phyloP scores from a whole-genome alignment of 129 eudicot genomes.

The Saposhnikovia divaricata region DNA sequence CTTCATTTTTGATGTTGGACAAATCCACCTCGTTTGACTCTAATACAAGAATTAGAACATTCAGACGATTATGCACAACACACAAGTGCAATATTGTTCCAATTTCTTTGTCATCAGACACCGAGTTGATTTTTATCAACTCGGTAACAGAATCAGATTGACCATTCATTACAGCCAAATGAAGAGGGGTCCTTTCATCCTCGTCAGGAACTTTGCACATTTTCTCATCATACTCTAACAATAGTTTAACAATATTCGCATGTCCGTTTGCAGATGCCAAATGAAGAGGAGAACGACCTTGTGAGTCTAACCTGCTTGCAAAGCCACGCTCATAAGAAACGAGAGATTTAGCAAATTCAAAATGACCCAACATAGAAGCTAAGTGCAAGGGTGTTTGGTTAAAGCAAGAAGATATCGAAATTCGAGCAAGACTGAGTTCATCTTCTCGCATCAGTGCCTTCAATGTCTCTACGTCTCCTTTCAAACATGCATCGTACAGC shows the following conservation, averaged over 20 bases:
- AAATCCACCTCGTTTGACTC: neutral
- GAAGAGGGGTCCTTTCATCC: neutral
- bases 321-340: slow-evolving; percentile 27
- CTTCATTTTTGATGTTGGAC: too few species aligned
- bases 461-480: too few species aligned
- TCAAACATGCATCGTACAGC: too few species aligned
- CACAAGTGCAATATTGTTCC: neutral
- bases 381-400: slow-evolving; percentile 39
- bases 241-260: neutral
- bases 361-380: slow-evolving; percentile 34
- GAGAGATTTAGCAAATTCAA: slow-evolving; percentile 26
- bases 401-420: slow-evolving; percentile 1
- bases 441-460: neutral
- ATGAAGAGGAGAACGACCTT: slow-evolving; percentile 36
- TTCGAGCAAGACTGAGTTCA: slow-evolving; percentile 35
- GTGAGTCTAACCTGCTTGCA: slow-evolving; percentile 31
- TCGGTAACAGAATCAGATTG: neutral
- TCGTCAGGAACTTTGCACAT: neutral
- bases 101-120: neutral
- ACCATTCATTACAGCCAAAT: neutral
- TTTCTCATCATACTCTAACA: neutral
- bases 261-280: slow-evolving; percentile 50
- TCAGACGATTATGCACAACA: neutral
- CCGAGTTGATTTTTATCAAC: neutral
- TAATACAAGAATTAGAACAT: neutral